Base-by-base conservation (phyloP, 2,329 filamentous ascomycete species). In the Whalleya microplaca region DNA sequence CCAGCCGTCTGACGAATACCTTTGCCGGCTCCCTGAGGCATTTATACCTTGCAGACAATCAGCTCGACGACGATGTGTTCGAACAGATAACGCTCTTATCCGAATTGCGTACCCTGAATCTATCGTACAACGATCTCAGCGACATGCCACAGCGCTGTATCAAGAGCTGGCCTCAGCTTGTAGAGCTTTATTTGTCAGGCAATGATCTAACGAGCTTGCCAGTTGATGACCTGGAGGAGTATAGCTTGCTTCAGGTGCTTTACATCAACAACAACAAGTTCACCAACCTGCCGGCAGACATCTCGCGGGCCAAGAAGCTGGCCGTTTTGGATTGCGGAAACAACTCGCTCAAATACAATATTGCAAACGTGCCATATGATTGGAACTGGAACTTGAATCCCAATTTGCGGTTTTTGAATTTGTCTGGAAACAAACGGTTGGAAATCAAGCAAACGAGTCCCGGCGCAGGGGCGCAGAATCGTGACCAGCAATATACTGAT, bases 371-470 rank as follows among this genome's bases (percentile, higher is more conserved):
- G 81, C 95, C 94, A 0, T 99, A 99, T 71, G 95, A 99, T 72
- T 99, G 95, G 95, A 99, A 99, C 69, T 99, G 95, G 95, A 98
- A 98, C 70, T 91, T 95, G 81, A 99, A 99, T 69, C 91, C 90
- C 47, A 96, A 97, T 67, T 78, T 99, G 63, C 90, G 93, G 61
- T 99, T 96, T 70, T 87, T 99, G 61, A 99, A 98, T 69, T 81
- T 99, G 69, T 98, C 94, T 0, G 95, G 95, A 49, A 99, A 99
- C 77, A 97, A 96, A 74, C 87, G 94, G 48, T 77, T 99, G 32
- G 95, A 99, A 74, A 98, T 99, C 77, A 89, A 89, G 69, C 82
- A 84, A 64, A 85, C 84, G 21, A 78, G 82, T 7, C 84, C 84
- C 46, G 80, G 71, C 63, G 78, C 70, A 69, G 80, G 69, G 62